A percentile compares a stretch with the other conserved stretches of the same genome.
Conservation (phyloP, 768 basidiomycete genomes). For the Amanita jacksonii region DNA sequence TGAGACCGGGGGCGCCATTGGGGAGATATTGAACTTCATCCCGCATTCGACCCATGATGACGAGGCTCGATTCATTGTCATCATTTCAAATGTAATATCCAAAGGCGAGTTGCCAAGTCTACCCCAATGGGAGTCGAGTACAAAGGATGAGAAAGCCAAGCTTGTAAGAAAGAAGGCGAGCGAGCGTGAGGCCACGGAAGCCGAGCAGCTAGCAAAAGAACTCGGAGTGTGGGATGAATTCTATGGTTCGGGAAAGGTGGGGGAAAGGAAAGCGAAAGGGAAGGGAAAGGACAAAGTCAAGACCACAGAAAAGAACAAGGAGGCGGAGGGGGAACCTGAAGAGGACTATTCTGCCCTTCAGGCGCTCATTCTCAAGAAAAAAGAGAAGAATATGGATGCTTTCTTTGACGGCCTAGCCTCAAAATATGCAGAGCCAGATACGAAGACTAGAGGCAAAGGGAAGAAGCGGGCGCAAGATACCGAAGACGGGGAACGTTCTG, state of each 20-base stretch:
- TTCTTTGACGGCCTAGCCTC: constrained; percentile 71
- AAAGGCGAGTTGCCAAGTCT: constrained; percentile 47
- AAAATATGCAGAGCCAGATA: constrained; percentile 48
- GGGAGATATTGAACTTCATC: constrained; percentile 73
- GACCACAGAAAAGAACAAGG: constrained; percentile 30
- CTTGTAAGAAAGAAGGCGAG: constrained; percentile 65
- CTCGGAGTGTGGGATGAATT: constrained; percentile 94
- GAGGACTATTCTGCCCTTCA: constrained; percentile 65
- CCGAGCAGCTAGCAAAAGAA: constrained; percentile 75
- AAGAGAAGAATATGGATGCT: constrained; percentile 51
- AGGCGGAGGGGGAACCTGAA: constrained; percentile 31
- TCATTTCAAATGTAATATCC: constrained; percentile 59
- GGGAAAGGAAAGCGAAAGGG: constrained; percentile 44
- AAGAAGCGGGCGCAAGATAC: constrained; percentile 43
- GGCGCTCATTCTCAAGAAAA: constrained; percentile 73
- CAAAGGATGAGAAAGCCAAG: constrained; percentile 74
- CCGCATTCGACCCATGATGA: constrained; percentile 81
- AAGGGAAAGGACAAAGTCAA: constrained; percentile 41
- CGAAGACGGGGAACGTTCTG: constrained; percentile 31
- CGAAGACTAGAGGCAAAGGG: constrained; percentile 38
- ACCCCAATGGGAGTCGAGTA: constrained; percentile 55
- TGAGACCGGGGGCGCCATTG: constrained; percentile 65
- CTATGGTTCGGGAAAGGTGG: constrained; percentile 66
- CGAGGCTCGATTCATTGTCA: constrained; percentile 71
- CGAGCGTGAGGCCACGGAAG: constrained; percentile 75